A percentile compares a stretch with the other conserved stretches of the same genome.
Evolutionary conservation across 2,329 filamentous ascomycete species (phyloP).

Genomic region (Penicillium sp.): DNA sequence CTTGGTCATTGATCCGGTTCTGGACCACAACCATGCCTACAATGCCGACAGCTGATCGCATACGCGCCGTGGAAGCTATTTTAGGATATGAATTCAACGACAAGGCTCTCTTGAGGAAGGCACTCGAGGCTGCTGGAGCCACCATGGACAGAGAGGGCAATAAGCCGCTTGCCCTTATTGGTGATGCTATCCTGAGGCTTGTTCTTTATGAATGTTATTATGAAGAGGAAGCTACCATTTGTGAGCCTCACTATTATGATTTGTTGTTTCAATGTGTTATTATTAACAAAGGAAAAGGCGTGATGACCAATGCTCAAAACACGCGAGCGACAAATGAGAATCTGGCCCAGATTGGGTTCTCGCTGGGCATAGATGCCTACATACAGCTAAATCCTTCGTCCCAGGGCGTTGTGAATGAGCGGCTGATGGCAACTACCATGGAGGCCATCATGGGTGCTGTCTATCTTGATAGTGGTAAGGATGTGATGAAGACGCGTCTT

Average conservation of each 20-base stretch:
- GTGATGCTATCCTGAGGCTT: background rate
- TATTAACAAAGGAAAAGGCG: too few species aligned
- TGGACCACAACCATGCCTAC: too few species aligned
- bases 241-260: background rate
- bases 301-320: background rate
- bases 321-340: background rate
- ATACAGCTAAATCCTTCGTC: background rate
- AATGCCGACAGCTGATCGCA: background rate
- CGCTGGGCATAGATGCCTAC: background rate
- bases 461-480: background rate
- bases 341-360: background rate
- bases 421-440: background rate
- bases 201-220: background rate
- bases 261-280: too few species aligned
- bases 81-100: background rate
- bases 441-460: background rate
- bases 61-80: background rate
- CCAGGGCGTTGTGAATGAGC: background rate
- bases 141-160: background rate
- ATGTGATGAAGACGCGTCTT: background rate
- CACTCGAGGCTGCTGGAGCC: background rate
- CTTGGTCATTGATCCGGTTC: too few species aligned
- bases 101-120: background rate
- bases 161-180: background rate
- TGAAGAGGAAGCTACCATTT: background rate